Evolutionary conservation across 2,329 filamentous ascomycete genomes (phyloP), one percentile per base, ranked within the genome.

Genomic region (Ceratocystis huliohia): DNA sequence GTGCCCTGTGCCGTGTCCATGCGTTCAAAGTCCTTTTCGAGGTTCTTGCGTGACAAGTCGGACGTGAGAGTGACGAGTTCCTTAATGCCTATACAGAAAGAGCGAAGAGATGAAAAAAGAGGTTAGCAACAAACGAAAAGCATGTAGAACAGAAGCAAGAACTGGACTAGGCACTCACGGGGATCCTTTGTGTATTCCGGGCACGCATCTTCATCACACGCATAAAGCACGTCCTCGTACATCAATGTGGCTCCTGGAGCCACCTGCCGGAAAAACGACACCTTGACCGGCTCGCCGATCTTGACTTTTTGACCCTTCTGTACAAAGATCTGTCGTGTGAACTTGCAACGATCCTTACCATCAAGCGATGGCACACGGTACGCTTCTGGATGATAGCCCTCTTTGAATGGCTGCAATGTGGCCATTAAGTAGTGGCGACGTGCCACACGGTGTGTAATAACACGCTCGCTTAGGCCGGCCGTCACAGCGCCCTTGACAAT

Each of bases 151-250:
- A 13, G 10, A 41, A 41, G 37, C 37, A 41, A 41, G 3, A 41
- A 3, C 10, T 41, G 37, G 37, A 41, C 37, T 41, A 41, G 37
- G 10, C 69, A 89, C 92, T 87, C 87, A 96, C 94, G 90, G 72
- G 94, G 93, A 84, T 99, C 94, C 76, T 97, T 99, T 71, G 93
- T 97, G 76, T 99, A 99, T 76, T 97, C 94, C 0, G 94, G 94
- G 77, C 93, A 97, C 64, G 96, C 90, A 75, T 99, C 94, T 70
- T 97, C 94, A 74, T 99, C 94, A 74, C 94, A 99, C 63, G 93
- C 94, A 75, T 96, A 97, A 67, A 97, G 78, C 65, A 97, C 93
- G 78, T 99, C 94, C 80, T 99, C 94, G 75, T 99, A 99, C 94
- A 99, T 97, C 72, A 99, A 85, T 0, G 93, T 97, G 44, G 94